Evolutionary conservation across 768 basidiomycete species (phyloP), one percentile per base, ranked within the genome.

Genomic region (Ramaria sp.): DNA sequence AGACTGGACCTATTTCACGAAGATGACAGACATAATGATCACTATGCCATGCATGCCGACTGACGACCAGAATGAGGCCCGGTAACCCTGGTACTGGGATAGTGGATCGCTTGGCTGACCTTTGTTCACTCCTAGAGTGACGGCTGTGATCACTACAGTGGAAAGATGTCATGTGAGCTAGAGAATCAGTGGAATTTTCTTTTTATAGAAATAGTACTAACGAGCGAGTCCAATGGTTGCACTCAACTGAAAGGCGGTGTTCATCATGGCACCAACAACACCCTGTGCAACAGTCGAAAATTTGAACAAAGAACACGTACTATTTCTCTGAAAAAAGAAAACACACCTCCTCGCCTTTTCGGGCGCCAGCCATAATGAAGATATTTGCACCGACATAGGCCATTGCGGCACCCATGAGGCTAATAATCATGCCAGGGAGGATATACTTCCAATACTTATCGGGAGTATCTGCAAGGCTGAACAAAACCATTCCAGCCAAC

Each of bases 191-290:
- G 32, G 32, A 48, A 27, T 48, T 8, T 48, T 7, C 15, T 10
- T 49, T 7, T 28, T 16, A 49, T 22, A 20, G 24, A 16, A 44
- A 32, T 32, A 10, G 10, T 32, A 28, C 53, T 48, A 10, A 55
- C 53, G 69, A 13, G 79, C 74, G 30, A 76, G 64, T 18, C 76
- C 77, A 20, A 76, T 65, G 5, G 79, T 79, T 9, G 70, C 70
- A 32, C 78, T 77, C 55, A 77, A 65, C 61, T 81, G 76, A 1
- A 79, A 70, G 10, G 75, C 74, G 22, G 72, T 70, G 55, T 77
- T 78, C 67, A 78, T 78, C 38, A 81, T 73, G 15, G 79, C 79
- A 18, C 76, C 76, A 15, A 78, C 71, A 4, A 73, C 75, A 38
- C 79, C 79, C 3, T 77, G 70, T 61, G 76, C 72, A n/a, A 68